Percentiles rank a stretch among this genome's conserved stretches.
Evolutionary conservation across 257 asterid genomes (phyloP).

Genomic region (Henckelia pumila): DNA sequence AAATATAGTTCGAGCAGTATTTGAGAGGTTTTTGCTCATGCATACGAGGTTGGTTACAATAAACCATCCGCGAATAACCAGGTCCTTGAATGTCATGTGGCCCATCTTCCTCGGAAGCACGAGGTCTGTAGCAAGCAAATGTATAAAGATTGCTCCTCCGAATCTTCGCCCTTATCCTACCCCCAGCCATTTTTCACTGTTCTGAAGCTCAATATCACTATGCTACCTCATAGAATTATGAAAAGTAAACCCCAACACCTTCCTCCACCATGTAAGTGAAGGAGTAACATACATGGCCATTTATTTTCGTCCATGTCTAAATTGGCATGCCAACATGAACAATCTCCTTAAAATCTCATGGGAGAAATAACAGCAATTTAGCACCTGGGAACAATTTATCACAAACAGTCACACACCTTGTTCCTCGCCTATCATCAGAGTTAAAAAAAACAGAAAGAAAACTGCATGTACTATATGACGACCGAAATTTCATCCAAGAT

Average conservation of each 20-base stretch:
- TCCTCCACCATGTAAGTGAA: constrained; percentile 44
- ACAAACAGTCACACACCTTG: not conserved
- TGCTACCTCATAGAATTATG: constrained; percentile 23
- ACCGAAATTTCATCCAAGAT: not conserved
- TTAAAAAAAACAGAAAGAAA: no score
- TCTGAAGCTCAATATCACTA: constrained; percentile 27
- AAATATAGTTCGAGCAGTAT: constrained; percentile 69
- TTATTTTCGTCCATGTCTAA: constrained; percentile 28
- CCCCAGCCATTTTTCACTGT: constrained; percentile 51
- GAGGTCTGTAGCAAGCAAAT: constrained; percentile 65
- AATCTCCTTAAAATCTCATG: constrained; percentile 18
- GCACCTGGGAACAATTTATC: constrained; percentile 34
- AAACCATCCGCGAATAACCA: constrained; percentile 74
- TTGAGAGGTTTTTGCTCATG: constrained; percentile 67
- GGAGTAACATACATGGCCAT: constrained; percentile 25
- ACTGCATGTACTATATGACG: constrained; percentile 8
- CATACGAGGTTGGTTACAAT: constrained; percentile 74
- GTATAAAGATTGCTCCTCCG: constrained; percentile 80
- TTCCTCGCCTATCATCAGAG: constrained; percentile 7
- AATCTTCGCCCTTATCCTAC: constrained; percentile 71
- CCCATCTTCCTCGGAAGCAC: constrained; percentile 40
- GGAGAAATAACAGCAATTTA: constrained; percentile 26
- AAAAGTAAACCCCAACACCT: constrained; percentile 34
- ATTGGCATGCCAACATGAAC: constrained; percentile 24
- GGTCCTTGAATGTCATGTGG: constrained; percentile 60